phyloP scores from a whole-genome alignment of 2,329 filamentous ascomycete species.

The Apiospora arundinis region DNA sequence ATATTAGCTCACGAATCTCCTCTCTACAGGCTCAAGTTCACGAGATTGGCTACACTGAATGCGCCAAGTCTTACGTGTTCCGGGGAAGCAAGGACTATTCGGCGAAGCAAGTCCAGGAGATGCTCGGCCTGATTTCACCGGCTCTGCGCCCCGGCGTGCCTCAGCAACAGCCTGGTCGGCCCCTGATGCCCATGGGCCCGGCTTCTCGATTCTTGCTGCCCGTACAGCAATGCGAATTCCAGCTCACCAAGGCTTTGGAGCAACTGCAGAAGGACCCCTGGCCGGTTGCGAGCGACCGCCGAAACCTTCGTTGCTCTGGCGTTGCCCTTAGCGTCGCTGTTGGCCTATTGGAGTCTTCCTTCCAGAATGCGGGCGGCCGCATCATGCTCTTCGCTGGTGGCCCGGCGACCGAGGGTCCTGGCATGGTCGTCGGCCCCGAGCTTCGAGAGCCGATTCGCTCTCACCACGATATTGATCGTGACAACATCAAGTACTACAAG shows the following conservation, averaged over 20 bases:
- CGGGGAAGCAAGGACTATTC: constrained; percentile 96
- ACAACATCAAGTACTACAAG: constrained; percentile 99
- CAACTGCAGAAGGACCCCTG: constrained; percentile 96
- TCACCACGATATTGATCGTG: constrained; percentile 97
- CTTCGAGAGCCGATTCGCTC: constrained; percentile 95
- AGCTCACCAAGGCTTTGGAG: constrained; percentile 94
- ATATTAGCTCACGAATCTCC: neutral
- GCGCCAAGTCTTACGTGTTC: constrained; percentile 98
- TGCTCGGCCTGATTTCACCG: constrained; percentile 83
- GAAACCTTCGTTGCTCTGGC: constrained; percentile 89
- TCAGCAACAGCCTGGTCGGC: constrained; percentile 75
- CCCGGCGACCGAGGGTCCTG: constrained; percentile 92
- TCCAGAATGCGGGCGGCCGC: constrained; percentile 91
- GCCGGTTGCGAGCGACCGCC: constrained; percentile 93
- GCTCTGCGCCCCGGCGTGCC: constrained; percentile 77
- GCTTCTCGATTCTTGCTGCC: constrained; percentile 91
- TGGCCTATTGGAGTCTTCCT: constrained; percentile 90
- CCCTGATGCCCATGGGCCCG: constrained; percentile 76
- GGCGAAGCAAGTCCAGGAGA: constrained; percentile 99
- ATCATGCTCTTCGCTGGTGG: constrained; percentile 98
- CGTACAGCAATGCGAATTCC: constrained; percentile 94
- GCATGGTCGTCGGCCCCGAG: constrained; percentile 95
- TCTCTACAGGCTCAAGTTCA: constrained; percentile 81
- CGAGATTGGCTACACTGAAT: constrained; percentile 97
- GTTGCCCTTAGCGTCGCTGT: constrained; percentile 96